phyloP scores from a whole-genome alignment of 2,329 filamentous ascomycete genomes.

The Ceratocystis papillata region DNA sequence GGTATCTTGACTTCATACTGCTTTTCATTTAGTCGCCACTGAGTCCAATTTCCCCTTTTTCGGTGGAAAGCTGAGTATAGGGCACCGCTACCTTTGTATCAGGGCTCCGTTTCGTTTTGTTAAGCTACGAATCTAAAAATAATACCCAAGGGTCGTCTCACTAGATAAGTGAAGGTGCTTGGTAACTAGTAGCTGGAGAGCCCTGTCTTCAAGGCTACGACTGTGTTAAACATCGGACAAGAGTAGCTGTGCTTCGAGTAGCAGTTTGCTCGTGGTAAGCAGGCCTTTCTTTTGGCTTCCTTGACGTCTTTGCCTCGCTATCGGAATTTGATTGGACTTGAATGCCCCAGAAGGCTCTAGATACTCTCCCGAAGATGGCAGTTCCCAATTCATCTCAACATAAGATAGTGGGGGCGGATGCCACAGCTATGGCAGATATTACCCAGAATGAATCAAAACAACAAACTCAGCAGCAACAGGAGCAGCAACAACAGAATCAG shows the following conservation, averaged over 20 bases:
- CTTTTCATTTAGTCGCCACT: not conserved
- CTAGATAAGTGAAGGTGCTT: not conserved
- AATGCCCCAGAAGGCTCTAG: not conserved
- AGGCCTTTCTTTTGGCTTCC: not conserved
- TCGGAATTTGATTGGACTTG: not conserved
- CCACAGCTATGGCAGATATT: not conserved
- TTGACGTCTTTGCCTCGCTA: too few relatives aligned
- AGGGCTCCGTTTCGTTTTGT: too few relatives aligned
- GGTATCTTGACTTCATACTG: not conserved
- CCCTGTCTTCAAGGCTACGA: not conserved
- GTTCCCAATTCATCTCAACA: slow-evolving; percentile 19
- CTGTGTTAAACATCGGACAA: not conserved
- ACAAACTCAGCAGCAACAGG: slow-evolving; percentile 4
- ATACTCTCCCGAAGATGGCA: slow-evolving; percentile 14
- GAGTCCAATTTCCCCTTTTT: not conserved
- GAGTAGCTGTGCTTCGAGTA: not conserved
- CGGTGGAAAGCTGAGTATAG: not conserved
- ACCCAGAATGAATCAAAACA: slow-evolving; percentile 15
- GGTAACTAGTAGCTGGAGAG: not conserved
- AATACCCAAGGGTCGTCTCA: not conserved
- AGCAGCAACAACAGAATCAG: not conserved
- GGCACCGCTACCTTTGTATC: too few relatives aligned
- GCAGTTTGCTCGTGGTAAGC: not conserved
- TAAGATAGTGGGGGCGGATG: slow-evolving; percentile 12
- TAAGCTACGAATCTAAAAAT: too few relatives aligned